Evolutionary conservation across 139 green algal genomes (phyloP), one percentile per base, ranked within the genome.

Genomic region (Ettlia oleoabundans): DNA sequence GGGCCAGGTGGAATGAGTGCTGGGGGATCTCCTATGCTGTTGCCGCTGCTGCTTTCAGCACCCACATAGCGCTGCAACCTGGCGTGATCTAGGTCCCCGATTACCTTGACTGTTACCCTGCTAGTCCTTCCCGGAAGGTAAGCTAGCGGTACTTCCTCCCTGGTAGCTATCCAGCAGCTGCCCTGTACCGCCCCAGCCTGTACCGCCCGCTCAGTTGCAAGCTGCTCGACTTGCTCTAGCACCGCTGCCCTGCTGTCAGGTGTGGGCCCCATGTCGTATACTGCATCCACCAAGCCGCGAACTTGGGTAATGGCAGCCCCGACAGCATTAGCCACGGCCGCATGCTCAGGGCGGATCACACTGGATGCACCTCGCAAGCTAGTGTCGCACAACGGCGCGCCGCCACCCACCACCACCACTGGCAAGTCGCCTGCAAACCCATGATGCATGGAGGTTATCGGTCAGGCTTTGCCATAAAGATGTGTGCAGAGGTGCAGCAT

Each of bases 271-370:
- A 85, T 62, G 41, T 71, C 21, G 15, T 62, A 63, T 22, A 87
- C 78, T 21, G 37, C 63, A 41, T 87, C 84, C 47, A 85, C 70
- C 1, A 42, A 33, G 15, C 84, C 84, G 67, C 78, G 77, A 33
- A 87, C 83, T 72, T 87, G 84, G 19, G 84, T 78, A 9, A 86
- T 85, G 37, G 87, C 87, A 30, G 87, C 87, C 0, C 87, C 87
- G 21, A 91, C 82, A n/a, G 87, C 87, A 63, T 91, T 89, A 3
- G 87, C 87, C 18, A 91, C 82, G 4, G 81, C 68, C 15, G 84
- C 87, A 78, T 88, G 78, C 32, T 43, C 32, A 19, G 82, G 87
- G 33, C 43, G 55, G 9, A 87, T 65, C 15, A 89, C 69, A 0
- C 26, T 2, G 18, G 71, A 68, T 0, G 81, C 82, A 1, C 87